A percentile compares a stretch with the other conserved stretches of the same genome.
These are phyloP conservation scores for Leucoagaricus sp. DNA, from an alignment of 1,284 basidiomycete genomes.

Conservation along the genomic window DNA sequence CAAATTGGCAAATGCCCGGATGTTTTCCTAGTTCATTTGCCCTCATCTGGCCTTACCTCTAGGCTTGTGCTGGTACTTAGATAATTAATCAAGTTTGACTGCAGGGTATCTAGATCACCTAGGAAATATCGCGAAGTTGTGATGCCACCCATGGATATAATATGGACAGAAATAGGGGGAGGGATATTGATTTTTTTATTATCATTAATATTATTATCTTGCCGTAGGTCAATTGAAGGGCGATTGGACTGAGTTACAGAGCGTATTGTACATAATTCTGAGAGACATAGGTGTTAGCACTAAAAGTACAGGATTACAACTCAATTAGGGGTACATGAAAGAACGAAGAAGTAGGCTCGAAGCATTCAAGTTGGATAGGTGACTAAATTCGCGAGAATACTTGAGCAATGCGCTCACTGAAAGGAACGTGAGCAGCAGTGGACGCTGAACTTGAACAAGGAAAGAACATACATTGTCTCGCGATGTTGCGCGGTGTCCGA, in stretches of 20 bases:
- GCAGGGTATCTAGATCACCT: no score
- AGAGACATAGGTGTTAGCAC: no score
- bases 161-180: not conserved
- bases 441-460: not conserved
- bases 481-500: constrained; percentile 5
- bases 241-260: not conserved
- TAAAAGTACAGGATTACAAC: not conserved
- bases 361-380: not conserved
- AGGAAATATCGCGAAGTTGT: no score
- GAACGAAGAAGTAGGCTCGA: not conserved
- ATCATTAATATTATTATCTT: not conserved
- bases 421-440: not conserved
- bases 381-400: not conserved
- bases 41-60: no score
- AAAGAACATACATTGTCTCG: constrained; percentile 7
- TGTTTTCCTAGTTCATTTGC: no score
- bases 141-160: not conserved
- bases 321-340: not conserved
- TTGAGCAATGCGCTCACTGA: constrained; percentile 14
- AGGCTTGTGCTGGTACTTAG: no score
- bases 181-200: no score
- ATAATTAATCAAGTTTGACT: no score
- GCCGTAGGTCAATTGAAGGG: not conserved
- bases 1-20: no score
- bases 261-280: not conserved